Evolutionary conservation across 768 basidiomycete species (phyloP), one percentile per base, ranked within the genome.

Genomic region (Xanthoconium purpureum): DNA sequence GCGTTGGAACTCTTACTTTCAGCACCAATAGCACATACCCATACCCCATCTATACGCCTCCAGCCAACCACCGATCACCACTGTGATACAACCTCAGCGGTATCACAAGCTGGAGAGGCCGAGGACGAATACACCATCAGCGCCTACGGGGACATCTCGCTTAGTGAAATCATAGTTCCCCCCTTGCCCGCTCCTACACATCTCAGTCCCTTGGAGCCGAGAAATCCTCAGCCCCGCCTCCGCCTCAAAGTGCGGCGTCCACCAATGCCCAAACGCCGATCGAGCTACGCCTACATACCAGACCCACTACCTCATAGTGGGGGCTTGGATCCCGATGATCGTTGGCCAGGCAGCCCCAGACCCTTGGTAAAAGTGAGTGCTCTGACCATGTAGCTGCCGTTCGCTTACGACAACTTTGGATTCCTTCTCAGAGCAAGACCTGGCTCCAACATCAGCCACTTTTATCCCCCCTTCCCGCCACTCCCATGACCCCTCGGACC

Each of bases 141-240:
- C 29, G 76, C 71, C 13, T 81, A 71, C 39, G 80, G 81, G 9
- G 78, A 81, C 28, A 75, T 80, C 28, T 78, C 78, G 1, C 66
- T 76, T 1, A 64, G 73, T 24, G 74, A 77, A 43, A 60, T 70
- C 28, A 67, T 73, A 29, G 73, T 73, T 32, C 56, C 77, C 5
- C 74, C 74, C 0, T 68, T 61, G 4, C 47, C 54, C 1, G 9
- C 47, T 24, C 37, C 55, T 13, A 9, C 54, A 14, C 33, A 3
- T 13, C 3, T 18, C 18, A 35, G 9, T 18, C 3, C 32, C 3
- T 37, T 60, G 17, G 56, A 54, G 11, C 32, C 54, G 1, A 58
- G n/a, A 30, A 7, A 17, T 14, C 47, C 58, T 12, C 67, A 42
- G 30, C 63, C 62, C 10, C 59, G 57, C 44, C 59, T 71, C 18